Conservation (phyloP, 2,329 filamentous ascomycete genomes). For the Aureobasidium namibiae region DNA sequence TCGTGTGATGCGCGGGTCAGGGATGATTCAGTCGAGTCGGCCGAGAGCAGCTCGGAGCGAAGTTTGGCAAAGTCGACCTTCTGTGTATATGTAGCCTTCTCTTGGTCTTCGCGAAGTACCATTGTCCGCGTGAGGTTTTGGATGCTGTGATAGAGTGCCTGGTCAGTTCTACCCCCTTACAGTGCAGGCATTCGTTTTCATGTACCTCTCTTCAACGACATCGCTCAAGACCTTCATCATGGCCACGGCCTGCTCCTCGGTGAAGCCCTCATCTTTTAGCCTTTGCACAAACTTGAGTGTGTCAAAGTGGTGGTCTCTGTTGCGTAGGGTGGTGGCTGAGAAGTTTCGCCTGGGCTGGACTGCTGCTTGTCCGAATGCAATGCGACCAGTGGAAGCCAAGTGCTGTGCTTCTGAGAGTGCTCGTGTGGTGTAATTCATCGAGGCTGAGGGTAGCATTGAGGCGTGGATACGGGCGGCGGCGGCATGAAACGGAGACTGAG, state of each 20-base stretch:
- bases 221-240: conserved; percentile 98
- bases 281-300: conserved; percentile 94
- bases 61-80: conserved; percentile 98
- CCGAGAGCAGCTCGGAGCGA: conserved; percentile 83
- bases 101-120: conserved; percentile 90
- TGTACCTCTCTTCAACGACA: conserved; percentile 79
- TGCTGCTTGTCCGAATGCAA: neutral
- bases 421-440: conserved; percentile 7
- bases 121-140: conserved; percentile 96
- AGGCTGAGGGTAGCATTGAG: conserved; percentile 12
- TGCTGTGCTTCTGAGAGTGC: conserved; percentile 1
- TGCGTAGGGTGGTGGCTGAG: conserved; percentile 54
- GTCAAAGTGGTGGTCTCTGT: conserved; percentile 90
- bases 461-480: neutral
- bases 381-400: neutral
- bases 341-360: conserved; percentile 38
- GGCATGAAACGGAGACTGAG: neutral
- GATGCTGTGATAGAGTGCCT: conserved; percentile 50
- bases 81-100: conserved; percentile 67
- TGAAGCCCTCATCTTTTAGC: conserved; percentile 84
- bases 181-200: neutral
- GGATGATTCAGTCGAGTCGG: conserved; percentile 83
- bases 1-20: conserved; percentile 87
- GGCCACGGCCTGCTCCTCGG: conserved; percentile 88
- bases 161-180: conserved; percentile 30